Evolutionary conservation across 257 asterid genomes (phyloP).

Genomic region (Nicotiana benthamiana): DNA sequence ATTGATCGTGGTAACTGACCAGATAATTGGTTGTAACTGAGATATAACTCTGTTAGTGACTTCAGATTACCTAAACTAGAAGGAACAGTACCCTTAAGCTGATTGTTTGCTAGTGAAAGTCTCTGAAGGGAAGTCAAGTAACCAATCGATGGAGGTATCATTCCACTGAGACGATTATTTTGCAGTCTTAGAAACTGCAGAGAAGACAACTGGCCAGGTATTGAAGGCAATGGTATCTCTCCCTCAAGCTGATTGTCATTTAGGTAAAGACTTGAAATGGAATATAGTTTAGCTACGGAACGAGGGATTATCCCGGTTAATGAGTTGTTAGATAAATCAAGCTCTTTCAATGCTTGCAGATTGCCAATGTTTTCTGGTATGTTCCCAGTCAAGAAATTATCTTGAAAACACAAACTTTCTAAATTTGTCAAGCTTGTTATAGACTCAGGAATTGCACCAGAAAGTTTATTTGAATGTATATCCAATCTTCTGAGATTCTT

Average conservation of each 20-base stretch:
- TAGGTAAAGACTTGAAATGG: slow-evolving; percentile 23
- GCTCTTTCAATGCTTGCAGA: slow-evolving; percentile 28
- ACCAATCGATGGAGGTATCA: slow-evolving; percentile 33
- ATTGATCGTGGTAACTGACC: slow-evolving; percentile 43
- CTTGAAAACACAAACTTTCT: slow-evolving; percentile 24
- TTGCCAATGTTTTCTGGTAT: slow-evolving; percentile 45
- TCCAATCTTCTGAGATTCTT: slow-evolving; percentile 20
- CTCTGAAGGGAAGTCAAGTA: slow-evolving; percentile 31
- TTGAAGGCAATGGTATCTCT: slow-evolving; percentile 28
- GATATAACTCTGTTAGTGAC: slow-evolving; percentile 30
- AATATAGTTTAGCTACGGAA: slow-evolving; percentile 28
- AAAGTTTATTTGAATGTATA: slow-evolving; percentile 31
- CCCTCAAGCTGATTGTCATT: slow-evolving; percentile 42
- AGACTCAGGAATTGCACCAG: slow-evolving; percentile 39
- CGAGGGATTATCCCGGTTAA: slow-evolving; percentile 43
- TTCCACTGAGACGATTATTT: slow-evolving; percentile 39
- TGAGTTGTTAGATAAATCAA: slow-evolving; percentile 44
- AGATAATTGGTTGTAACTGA: slow-evolving; percentile 33
- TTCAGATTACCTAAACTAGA: slow-evolving; percentile 31
- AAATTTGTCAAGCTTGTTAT: slow-evolving; percentile 23
- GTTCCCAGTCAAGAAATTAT: slow-evolving; percentile 31
- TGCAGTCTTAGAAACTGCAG: slow-evolving; percentile 35
- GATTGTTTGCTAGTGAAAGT: slow-evolving; percentile 38
- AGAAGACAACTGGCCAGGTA: slow-evolving; percentile 19
- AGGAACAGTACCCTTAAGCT: slow-evolving; percentile 43